These are phyloP conservation scores for Penicilliopsis zonata DNA, from an alignment of 495 filamentous ascomycete genomes.

Conservation along the genomic window DNA sequence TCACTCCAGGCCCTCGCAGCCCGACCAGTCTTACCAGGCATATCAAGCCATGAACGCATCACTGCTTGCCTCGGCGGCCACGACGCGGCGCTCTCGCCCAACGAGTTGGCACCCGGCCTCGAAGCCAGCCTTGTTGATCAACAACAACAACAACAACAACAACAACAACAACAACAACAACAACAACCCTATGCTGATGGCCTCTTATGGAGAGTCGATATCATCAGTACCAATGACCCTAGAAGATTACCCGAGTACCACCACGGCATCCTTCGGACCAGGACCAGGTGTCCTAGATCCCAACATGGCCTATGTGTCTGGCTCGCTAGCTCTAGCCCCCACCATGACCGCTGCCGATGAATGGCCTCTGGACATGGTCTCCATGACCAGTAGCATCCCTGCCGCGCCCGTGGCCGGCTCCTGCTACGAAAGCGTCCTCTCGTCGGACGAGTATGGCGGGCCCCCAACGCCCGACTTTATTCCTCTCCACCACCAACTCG, in stretches of 20 bases:
- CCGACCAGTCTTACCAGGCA: slow-evolving; percentile 6
- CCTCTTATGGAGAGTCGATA: no score
- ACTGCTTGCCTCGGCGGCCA: slow-evolving; percentile 25
- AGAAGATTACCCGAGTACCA: no score
- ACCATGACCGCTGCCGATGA: slow-evolving; percentile 20
- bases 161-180: no score
- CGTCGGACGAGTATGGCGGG: slow-evolving; percentile 26
- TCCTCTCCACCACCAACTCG: slow-evolving; percentile 32
- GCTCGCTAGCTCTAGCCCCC: slow-evolving; percentile 11
- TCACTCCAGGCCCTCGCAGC: slow-evolving; percentile 26
- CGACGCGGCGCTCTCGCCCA: slow-evolving; percentile 37
- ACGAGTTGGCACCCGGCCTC: slow-evolving; percentile 53
- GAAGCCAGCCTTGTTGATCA: no score
- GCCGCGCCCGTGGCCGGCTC: slow-evolving; percentile 19
- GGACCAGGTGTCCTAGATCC: no score
- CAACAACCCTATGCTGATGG: no score
- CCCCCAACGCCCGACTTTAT: slow-evolving; percentile 53
- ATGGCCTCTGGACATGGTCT: slow-evolving; percentile 29
- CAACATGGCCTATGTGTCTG: no score
- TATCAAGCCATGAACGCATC: slow-evolving; percentile 23
- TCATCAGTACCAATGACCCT: no score
- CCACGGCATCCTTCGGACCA: no score
- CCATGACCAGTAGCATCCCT: slow-evolving; percentile 26
- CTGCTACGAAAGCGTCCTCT: slow-evolving; percentile 28
- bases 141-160: no score